Evolutionary conservation across 2,329 filamentous ascomycete species (phyloP).

Genomic region (Zymoseptoria pseudotritici): DNA sequence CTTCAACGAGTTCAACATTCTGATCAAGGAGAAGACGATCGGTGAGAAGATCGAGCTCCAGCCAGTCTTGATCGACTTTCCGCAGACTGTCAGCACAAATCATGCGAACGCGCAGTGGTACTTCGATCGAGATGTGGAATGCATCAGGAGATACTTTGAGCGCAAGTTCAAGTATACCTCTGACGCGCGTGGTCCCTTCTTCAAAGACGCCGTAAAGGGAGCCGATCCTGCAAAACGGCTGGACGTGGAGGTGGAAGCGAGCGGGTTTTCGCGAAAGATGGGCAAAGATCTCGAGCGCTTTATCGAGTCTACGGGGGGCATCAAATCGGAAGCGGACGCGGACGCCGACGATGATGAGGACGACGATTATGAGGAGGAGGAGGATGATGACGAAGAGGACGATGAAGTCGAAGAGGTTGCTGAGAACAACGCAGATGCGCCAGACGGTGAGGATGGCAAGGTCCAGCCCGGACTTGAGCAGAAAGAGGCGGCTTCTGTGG

Average conservation of each 20-base stretch:
- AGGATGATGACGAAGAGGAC: conserved; percentile 27
- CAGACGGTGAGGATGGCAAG: conserved; percentile 2
- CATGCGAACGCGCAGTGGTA: conserved; percentile 93
- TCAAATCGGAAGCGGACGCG: conserved; percentile 32
- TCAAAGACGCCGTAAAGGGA: conserved; percentile 71
- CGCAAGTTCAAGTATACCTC: conserved; percentile 80
- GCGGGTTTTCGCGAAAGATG: conserved; percentile 95
- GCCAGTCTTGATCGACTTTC: conserved; percentile 92
- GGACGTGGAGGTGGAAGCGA: conserved; percentile 84
- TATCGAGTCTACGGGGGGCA: conserved; percentile 62
- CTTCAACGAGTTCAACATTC: conserved; percentile 98
- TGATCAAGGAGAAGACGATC: conserved; percentile 63
- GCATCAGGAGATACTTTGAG: conserved; percentile 90
- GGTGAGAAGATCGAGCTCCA: conserved; percentile 47
- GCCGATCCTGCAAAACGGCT: conserved; percentile 62
- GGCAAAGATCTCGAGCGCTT: conserved; percentile 86
- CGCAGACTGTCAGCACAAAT: conserved; percentile 94
- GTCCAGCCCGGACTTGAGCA: conserved; percentile 9
- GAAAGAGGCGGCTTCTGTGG: conserved; percentile 12
- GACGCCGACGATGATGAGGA: conserved; percentile 32
- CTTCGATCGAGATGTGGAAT: conserved; percentile 91
- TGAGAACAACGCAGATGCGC: conserved; percentile 9
- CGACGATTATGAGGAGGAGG: conserved; percentile 32
- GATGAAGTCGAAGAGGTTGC: conserved; percentile 11
- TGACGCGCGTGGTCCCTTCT: conserved; percentile 76